phyloP scores from a whole-genome alignment of 2,329 filamentous ascomycete species.

The Trichoderma pleuroti region DNA sequence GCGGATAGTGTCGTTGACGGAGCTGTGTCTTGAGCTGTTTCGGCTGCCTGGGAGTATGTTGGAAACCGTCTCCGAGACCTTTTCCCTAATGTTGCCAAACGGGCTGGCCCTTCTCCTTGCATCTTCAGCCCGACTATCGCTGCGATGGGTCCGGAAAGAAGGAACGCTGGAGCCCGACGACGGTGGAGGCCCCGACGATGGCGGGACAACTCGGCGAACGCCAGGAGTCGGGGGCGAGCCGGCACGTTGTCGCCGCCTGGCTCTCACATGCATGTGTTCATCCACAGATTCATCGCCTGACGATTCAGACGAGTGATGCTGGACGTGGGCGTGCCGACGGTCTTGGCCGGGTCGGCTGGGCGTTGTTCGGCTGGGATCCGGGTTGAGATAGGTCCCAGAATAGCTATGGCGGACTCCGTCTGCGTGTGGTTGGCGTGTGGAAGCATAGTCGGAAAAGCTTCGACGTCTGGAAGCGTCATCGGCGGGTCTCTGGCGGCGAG shows the following conservation, averaged over 20 bases:
- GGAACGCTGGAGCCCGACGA: constrained; percentile 26
- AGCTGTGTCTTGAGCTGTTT: constrained; percentile 34
- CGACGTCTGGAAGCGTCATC: constrained; percentile 44
- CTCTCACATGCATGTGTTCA: constrained; percentile 21
- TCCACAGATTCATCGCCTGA: constrained; percentile 41
- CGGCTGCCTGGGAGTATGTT: constrained; percentile 41
- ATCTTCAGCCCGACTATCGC: constrained; percentile 36
- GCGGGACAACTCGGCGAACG: constrained; percentile 35
- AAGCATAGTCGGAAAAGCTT: constrained; percentile 51
- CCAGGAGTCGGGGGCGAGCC: constrained; percentile 30
- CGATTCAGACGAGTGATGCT: constrained; percentile 39
- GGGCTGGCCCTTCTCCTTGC: constrained; percentile 36
- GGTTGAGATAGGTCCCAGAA: constrained; percentile 34
- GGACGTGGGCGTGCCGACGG: constrained; percentile 50
- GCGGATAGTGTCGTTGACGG: constrained; percentile 31
- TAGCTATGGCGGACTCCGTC: constrained; percentile 28
- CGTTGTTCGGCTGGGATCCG: constrained; percentile 30
- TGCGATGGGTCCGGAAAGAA: constrained; percentile 33
- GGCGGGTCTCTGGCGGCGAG: constrained; percentile 37
- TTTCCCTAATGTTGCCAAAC: constrained; percentile 41
- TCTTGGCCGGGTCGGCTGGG: constrained; percentile 30
- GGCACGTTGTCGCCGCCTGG: constrained; percentile 28
- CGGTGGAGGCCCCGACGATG: constrained; percentile 29
- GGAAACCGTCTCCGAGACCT: constrained; percentile 44
- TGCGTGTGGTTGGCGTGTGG: constrained; percentile 34